Percentiles rank a stretch among this genome's conserved stretches.
These are phyloP conservation scores for Candida caryicola DNA, from an alignment of 805 yeast species.

Conservation along the genomic window DNA sequence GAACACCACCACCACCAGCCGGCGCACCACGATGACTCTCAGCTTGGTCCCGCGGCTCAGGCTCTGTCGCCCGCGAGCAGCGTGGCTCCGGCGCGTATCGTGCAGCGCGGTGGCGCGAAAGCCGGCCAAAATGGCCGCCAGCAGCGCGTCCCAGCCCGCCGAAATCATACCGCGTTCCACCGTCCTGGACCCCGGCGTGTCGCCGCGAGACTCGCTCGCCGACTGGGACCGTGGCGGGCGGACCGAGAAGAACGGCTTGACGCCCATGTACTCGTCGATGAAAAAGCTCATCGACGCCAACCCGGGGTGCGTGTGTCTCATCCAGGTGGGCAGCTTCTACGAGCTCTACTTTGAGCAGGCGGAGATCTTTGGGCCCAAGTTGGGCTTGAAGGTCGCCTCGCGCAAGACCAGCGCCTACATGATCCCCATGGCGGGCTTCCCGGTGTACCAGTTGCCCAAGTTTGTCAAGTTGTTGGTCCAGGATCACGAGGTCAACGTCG, in stretches of 20 bases:
- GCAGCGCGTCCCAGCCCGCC: not conserved
- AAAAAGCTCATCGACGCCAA: slow-evolving; percentile 31
- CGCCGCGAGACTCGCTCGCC: too few species aligned
- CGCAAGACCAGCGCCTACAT: slow-evolving; percentile 41
- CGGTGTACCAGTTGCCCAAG: slow-evolving; percentile 64
- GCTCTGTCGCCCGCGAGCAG: too few species aligned
- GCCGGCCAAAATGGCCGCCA: not conserved
- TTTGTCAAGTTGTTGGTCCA: slow-evolving; percentile 74
- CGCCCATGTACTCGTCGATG: slow-evolving; percentile 36
- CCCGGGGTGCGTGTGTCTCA: slow-evolving; percentile 41
- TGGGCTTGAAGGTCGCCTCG: slow-evolving; percentile 70
- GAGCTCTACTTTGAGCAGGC: slow-evolving; percentile 92
- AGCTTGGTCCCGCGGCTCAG: too few species aligned
- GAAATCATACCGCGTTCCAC: too few species aligned
- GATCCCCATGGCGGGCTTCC: slow-evolving; percentile 91
- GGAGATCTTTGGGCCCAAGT: slow-evolving; percentile 59
- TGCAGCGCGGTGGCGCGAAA: not conserved
- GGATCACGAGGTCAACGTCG: slow-evolving; percentile 68
- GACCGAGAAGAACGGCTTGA: slow-evolving; percentile 26
- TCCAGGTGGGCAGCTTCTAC: slow-evolving; percentile 85
- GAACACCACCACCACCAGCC: not conserved
- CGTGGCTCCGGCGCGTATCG: too few species aligned
- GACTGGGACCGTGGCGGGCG: slow-evolving; percentile 44
- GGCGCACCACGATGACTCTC: too few species aligned
- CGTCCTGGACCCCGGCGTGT: too few species aligned